Evolutionary conservation across 2,329 filamentous ascomycete species (phyloP).

Genomic region (Ceratocystis destructans): DNA sequence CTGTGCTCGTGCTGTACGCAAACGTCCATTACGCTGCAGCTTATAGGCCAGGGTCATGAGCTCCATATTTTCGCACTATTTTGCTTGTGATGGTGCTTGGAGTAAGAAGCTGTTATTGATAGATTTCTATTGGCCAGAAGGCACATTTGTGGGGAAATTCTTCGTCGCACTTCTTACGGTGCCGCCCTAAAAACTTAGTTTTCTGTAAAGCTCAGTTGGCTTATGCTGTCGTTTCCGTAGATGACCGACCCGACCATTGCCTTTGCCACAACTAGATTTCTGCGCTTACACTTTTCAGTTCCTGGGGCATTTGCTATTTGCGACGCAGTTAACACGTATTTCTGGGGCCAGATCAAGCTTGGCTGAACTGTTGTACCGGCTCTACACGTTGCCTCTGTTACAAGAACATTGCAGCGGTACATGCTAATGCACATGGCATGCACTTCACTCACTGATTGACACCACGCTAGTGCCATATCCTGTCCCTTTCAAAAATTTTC

Average conservation of each 20-base stretch:
- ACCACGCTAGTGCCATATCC: not conserved
- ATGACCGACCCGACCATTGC: too few species aligned
- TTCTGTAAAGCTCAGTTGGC: too few species aligned
- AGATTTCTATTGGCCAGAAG: not conserved
- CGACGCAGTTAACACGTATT: too few species aligned
- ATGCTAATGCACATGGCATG: not conserved
- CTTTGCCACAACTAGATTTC: too few species aligned
- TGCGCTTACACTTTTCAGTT: too few species aligned
- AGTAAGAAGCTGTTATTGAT: not conserved
- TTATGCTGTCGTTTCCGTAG: too few species aligned
- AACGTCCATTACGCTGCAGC: too few species aligned
- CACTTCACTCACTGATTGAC: not conserved
- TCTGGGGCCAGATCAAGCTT: too few species aligned
- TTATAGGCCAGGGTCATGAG: not conserved
- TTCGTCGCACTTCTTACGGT: not conserved
- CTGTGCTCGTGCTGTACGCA: too few species aligned
- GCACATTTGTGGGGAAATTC: not conserved
- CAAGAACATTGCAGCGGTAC: not conserved
- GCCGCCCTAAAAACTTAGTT: not conserved
- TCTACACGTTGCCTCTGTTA: not conserved
- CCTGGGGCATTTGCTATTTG: too few species aligned
- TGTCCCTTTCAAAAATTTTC: slow-evolving; percentile 3
- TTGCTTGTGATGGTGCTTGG: not conserved
- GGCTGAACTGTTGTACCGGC: not conserved
- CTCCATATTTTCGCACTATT: not conserved